These are phyloP conservation scores for Pistacia vera DNA, from an alignment of 345 rosid species.

Conservation along the genomic window DNA sequence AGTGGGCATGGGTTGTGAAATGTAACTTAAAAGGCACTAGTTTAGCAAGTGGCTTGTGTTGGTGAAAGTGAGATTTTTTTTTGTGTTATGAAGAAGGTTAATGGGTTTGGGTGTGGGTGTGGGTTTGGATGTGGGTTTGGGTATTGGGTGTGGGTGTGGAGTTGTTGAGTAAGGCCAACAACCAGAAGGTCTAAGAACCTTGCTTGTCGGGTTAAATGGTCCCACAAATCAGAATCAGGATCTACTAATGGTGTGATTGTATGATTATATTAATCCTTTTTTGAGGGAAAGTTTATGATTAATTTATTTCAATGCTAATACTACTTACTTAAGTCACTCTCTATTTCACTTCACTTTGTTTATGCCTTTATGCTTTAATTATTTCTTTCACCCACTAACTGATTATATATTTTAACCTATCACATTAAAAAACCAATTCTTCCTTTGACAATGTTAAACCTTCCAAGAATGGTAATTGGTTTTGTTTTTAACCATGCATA, in stretches of 20 bases:
- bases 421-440: background rate
- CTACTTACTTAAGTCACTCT: background rate
- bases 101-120: background rate
- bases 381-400: no score
- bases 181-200: slow-evolving; percentile 37
- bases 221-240: slow-evolving; percentile 68
- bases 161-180: slow-evolving; percentile 52
- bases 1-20: slow-evolving; percentile 15
- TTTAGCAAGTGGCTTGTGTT: background rate
- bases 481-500: no score
- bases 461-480: background rate
- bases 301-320: background rate
- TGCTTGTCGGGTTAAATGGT: slow-evolving; percentile 56
- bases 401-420: background rate
- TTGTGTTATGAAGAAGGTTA: no score
- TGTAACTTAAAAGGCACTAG: slow-evolving; percentile 6
- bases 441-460: background rate
- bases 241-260: slow-evolving; percentile 41
- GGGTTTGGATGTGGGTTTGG: background rate
- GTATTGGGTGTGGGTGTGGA: slow-evolving; percentile 29
- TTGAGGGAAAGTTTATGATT: slow-evolving; percentile 11
- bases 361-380: background rate
- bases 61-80: background rate
- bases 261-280: slow-evolving; percentile 24
- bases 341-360: background rate